These are phyloP conservation scores for Imleria badia DNA, from an alignment of 768 basidiomycete genomes.

Conservation along the genomic window DNA sequence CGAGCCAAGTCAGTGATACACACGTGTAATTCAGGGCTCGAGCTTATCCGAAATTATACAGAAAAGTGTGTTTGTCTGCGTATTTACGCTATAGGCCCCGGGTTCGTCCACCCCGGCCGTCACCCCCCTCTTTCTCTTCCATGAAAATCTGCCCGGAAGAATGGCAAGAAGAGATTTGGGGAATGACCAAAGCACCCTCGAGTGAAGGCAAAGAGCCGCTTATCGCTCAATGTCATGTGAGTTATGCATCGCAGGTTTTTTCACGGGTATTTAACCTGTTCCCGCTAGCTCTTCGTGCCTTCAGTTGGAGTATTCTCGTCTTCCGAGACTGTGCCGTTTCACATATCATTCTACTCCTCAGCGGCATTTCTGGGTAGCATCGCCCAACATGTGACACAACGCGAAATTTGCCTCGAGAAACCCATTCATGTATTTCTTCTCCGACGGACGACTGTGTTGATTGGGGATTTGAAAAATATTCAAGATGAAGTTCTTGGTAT, in stretches of 20 bases:
- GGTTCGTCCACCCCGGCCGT: conserved; percentile 33
- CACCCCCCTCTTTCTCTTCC: conserved; percentile 23
- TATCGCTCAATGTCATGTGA: conserved; percentile 32
- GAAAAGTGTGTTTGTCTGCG: conserved; percentile 25
- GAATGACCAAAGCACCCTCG: conserved; percentile 17
- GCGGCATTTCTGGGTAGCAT: conserved; percentile 34
- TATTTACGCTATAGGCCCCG: conserved; percentile 28
- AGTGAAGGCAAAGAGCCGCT: conserved; percentile 8
- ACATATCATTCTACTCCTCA: conserved; percentile 57
- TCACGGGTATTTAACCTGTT: background rate
- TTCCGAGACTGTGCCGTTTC: conserved; percentile 61
- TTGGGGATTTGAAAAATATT: conserved; percentile 17
- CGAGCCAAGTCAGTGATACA: conserved; percentile 20
- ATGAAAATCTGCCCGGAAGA: conserved; percentile 32
- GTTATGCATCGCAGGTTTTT: background rate
- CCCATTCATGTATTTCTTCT: conserved; percentile 53
- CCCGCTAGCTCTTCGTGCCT: conserved; percentile 58
- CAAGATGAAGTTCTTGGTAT: conserved; percentile 43
- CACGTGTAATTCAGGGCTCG: background rate
- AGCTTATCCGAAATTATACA: conserved; percentile 10
- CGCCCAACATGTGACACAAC: conserved; percentile 2
- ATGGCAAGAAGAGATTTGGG: conserved; percentile 35
- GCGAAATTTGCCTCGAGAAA: conserved; percentile 12
- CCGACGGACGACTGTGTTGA: conserved; percentile 48
- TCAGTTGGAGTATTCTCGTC: conserved; percentile 56